These are phyloP conservation scores for Actinomortierella wolfii DNA, from an alignment of 371 early-diverging fungal species.

Conservation along the genomic window DNA sequence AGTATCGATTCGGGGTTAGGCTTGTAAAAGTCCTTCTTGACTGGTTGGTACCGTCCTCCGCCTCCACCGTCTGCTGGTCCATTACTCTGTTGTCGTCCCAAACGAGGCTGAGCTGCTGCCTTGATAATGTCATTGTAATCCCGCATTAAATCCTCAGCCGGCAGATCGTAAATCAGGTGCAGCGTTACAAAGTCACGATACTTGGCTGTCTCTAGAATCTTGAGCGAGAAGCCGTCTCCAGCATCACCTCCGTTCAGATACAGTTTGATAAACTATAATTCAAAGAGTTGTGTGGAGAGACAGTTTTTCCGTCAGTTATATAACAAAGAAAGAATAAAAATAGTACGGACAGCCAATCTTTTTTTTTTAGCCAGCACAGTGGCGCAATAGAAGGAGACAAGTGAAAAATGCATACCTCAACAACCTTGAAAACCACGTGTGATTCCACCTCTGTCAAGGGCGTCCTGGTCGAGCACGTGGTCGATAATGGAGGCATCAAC, in stretches of 20 bases:
- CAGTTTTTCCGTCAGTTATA: too few species aligned
- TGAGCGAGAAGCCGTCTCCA: constrained; percentile 77
- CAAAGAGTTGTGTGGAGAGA: constrained; percentile 1
- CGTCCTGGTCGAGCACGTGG: constrained; percentile 57
- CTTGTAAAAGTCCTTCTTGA: constrained; percentile 30
- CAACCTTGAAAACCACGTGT: constrained; percentile 76
- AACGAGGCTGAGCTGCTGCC: constrained; percentile 48
- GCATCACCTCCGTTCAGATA: constrained; percentile 90
- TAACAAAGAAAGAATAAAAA: background rate
- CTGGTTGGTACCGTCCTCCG: constrained; percentile 31
- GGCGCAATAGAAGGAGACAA: too few species aligned
- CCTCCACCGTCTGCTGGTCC: constrained; percentile 14
- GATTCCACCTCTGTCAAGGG: constrained; percentile 73
- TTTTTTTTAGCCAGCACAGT: too few species aligned
- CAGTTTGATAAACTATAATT: constrained; percentile 71
- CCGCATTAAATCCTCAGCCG: constrained; percentile 63
- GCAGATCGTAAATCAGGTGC: constrained; percentile 64
- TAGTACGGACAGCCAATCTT: too few species aligned
- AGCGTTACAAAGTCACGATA: constrained; percentile 72
- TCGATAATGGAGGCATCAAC: constrained; percentile 84
- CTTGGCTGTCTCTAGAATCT: constrained; percentile 75
- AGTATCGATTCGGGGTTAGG: constrained; percentile 59
- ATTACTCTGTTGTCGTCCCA: constrained; percentile 43
- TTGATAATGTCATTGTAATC: constrained; percentile 58
- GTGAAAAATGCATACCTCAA: too few species aligned